Conservation (phyloP, 805 yeast species). For the Cyberlindnera mycetangii region DNA sequence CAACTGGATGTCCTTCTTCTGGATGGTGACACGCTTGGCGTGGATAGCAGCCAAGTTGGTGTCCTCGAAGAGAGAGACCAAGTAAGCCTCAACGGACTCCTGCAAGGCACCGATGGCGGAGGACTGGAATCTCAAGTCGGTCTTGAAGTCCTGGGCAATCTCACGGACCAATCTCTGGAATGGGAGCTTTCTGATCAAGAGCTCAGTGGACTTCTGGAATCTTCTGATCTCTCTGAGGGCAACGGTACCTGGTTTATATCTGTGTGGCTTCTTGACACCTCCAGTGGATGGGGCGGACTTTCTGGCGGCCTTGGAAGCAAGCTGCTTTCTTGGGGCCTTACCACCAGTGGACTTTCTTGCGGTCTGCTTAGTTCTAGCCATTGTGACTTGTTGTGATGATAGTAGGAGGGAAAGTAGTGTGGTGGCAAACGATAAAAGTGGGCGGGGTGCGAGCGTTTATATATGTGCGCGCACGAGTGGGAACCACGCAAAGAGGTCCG, state of each 20-base stretch:
- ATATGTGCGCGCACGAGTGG: background rate
- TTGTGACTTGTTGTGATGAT: conserved; percentile 55
- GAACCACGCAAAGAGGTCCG: background rate
- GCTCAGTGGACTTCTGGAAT: conserved; percentile 95
- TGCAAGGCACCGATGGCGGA: conserved; percentile 97
- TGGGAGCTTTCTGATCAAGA: conserved; percentile 92
- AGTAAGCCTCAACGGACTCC: conserved; percentile 98
- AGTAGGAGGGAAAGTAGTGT: conserved; percentile 50
- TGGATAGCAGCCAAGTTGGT: conserved; percentile 98
- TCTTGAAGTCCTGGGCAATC: conserved; percentile 91
- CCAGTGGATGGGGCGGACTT: conserved; percentile 90
- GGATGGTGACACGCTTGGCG: conserved; percentile 98
- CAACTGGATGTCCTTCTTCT: conserved; percentile 96
- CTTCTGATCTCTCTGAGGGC: conserved; percentile 97
- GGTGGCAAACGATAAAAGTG: background rate
- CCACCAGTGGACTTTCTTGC: conserved; percentile 96
- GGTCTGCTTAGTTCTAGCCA: conserved; percentile 94
- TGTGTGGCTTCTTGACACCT: conserved; percentile 93
- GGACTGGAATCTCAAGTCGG: conserved; percentile 94
- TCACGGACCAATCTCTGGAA: conserved; percentile 97
- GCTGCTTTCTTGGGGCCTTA: conserved; percentile 93
- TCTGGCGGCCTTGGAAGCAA: conserved; percentile 92
- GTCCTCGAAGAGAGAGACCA: conserved; percentile 94
- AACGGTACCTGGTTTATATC: conserved; percentile 97
- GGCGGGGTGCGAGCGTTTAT: conserved; percentile 2